A percentile compares a stretch with the other conserved stretches of the same genome.
Conservation (phyloP, 2,329 filamentous ascomycete species). For the Curvularia sp. region DNA sequence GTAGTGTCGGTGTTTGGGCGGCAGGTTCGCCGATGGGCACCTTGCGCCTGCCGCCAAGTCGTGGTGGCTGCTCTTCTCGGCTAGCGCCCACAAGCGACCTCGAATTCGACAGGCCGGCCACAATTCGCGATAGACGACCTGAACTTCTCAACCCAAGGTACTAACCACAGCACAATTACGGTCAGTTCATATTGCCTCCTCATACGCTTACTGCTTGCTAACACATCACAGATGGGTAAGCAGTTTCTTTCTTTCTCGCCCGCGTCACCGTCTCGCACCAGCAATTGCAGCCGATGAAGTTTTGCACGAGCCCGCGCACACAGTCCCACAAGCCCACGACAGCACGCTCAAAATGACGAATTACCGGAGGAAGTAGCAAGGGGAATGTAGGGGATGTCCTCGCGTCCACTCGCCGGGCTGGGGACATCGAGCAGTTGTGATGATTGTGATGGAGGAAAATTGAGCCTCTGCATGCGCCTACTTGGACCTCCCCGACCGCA, state of each 20-base stretch:
- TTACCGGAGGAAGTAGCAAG: not conserved
- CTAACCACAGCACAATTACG: conserved; percentile 61
- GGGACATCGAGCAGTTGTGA: not conserved
- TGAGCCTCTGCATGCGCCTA: conserved; percentile 7
- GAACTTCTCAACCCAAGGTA: conserved; percentile 45
- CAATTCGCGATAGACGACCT: conserved; percentile 27
- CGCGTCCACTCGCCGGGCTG: not conserved
- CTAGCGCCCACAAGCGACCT: conserved; percentile 37
- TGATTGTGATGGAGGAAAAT: conserved; percentile 3
- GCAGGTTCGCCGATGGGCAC: conserved; percentile 29
- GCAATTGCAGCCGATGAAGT: conserved; percentile 45
- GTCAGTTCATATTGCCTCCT: conserved; percentile 49
- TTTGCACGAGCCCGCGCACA: conserved; percentile 27
- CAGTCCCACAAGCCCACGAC: conserved; percentile 13
- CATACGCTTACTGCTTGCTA: conserved; percentile 25
- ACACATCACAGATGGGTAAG: conserved; percentile 68
- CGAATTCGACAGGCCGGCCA: conserved; percentile 23
- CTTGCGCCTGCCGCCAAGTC: conserved; percentile 20
- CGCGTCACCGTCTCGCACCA: conserved; percentile 27
- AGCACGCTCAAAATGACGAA: conserved; percentile 7
- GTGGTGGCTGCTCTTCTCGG: conserved; percentile 17
- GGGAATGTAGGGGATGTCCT: not conserved
- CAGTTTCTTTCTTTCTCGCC: conserved; percentile 38
- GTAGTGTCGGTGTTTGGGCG: conserved; percentile 33
- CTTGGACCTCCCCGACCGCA: not conserved